These are phyloP conservation scores for Metschnikowia vanudenii DNA, from an alignment of 805 yeast genomes.

Conservation along the genomic window DNA sequence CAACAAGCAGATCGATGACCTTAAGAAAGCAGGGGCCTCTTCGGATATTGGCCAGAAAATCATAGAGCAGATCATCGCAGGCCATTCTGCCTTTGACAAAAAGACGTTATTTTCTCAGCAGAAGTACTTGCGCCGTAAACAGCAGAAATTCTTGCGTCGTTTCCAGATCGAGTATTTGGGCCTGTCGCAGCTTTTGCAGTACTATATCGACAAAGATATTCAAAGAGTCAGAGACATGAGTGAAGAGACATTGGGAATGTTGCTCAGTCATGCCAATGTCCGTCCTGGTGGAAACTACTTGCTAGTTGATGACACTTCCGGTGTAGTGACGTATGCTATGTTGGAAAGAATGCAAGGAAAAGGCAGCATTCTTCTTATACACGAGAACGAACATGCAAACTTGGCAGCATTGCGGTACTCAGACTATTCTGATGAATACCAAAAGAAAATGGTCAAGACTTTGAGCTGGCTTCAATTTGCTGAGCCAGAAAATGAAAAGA, in stretches of 20 bases:
- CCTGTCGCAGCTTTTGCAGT: conserved; percentile 66
- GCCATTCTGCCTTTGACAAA: conserved; percentile 83
- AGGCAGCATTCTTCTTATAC: conserved; percentile 65
- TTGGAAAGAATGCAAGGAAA: conserved; percentile 88
- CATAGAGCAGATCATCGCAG: conserved; percentile 75
- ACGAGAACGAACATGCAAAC: conserved; percentile 94
- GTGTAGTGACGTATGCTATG: conserved; percentile 79
- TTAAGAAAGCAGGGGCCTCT: conserved; percentile 70
- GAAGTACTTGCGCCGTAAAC: conserved; percentile 87
- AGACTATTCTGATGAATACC: conserved; percentile 55
- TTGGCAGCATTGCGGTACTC: conserved; percentile 66
- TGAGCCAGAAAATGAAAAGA: conserved; percentile 65
- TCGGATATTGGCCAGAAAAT: conserved; percentile 68
- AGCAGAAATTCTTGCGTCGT: conserved; percentile 82
- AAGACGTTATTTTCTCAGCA: conserved; percentile 90
- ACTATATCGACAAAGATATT: conserved; percentile 75
- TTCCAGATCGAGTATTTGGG: conserved; percentile 80
- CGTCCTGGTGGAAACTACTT: conserved; percentile 88
- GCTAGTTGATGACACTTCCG: conserved; percentile 92
- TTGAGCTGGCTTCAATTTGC: conserved; percentile 77
- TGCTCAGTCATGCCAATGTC: conserved; percentile 76
- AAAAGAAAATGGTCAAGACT: conserved; percentile 58
- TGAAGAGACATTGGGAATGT: conserved; percentile 76
- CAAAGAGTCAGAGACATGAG: conserved; percentile 74
- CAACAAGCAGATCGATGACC: conserved; percentile 76